phyloP scores from a whole-genome alignment of 2,329 filamentous ascomycete species.

The Pseudonectria foliicola region DNA sequence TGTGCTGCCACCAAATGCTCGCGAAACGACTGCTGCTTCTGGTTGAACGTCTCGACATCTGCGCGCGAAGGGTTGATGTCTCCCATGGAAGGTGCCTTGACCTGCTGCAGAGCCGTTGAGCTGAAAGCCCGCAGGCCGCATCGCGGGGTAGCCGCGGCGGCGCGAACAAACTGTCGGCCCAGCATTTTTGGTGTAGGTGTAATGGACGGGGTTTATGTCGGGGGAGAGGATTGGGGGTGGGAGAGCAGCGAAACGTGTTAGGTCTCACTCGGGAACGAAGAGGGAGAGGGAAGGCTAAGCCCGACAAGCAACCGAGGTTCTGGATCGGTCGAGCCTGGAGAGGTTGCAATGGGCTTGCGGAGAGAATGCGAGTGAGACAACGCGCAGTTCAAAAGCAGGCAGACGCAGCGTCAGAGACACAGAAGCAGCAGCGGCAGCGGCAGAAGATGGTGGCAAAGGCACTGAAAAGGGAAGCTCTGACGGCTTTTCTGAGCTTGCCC shows the following conservation, averaged over 20 bases:
- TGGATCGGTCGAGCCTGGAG: constrained; percentile 6
- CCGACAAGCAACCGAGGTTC: constrained; percentile 9
- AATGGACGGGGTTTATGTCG: constrained; percentile 5
- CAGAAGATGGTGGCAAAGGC: too few species aligned
- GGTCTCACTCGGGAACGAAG: constrained; percentile 10
- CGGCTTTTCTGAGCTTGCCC: constrained; percentile 13
- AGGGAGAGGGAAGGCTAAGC: constrained; percentile 6
- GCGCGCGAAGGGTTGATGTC: constrained; percentile 65
- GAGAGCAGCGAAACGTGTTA: constrained; percentile 5
- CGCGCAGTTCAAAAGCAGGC: constrained; percentile 7
- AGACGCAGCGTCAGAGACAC: constrained; percentile 8
- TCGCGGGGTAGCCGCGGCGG: constrained; percentile 36
- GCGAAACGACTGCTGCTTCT: constrained; percentile 80
- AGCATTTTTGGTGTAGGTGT: constrained; percentile 37
- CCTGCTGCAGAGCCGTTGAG: constrained; percentile 39
- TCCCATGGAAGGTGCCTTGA: constrained; percentile 66
- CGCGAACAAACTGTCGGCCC: constrained; percentile 42
- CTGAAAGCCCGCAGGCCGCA: constrained; percentile 49
- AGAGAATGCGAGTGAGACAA: constrained; percentile 3
- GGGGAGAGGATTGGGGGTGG: constrained; percentile 1
- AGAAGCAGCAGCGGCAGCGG: constrained; percentile 3
- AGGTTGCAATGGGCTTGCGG: not conserved
- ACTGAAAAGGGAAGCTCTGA: not conserved
- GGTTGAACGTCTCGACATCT: constrained; percentile 68
- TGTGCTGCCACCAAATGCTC: constrained; percentile 69